Base-by-base conservation (phyloP, 2,329 filamentous ascomycete species). In the Phialemonium atrogriseum region DNA sequence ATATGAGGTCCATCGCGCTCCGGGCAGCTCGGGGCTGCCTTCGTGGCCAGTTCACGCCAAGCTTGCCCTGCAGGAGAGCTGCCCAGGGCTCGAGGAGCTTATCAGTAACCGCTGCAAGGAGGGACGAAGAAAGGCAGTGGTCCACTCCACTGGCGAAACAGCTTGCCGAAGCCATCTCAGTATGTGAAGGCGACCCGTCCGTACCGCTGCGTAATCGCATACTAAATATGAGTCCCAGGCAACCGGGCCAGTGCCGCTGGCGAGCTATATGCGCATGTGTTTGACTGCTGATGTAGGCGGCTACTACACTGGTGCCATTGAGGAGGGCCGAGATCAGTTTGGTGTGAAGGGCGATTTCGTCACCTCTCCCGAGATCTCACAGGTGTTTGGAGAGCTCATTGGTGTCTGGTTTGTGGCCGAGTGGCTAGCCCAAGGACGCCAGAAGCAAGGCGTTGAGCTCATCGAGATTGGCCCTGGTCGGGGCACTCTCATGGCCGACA, bases 211-310 rank as follows among this genome's bases (percentile, higher is more conserved):
- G 2, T 11, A 27, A 20, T 14, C 14, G n/a, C 27, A n/a, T 16
- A 10, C 24, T 21, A 4, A 16, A 22, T 18, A 22, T 13, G 11
- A 15, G 17, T 17, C 10, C 9, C 24, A 67, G 62, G 59, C 81
- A 24, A 96, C 91, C 9, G 91, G 91, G 0, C 89, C 91, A 4
- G 78, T 96, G 17, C 85, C 91, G 1, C 73, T 98, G 38, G 88
- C 91, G 5, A 81, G 86, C 32, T 98, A 88, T 57, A 98, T 98
- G 91, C 88, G 91, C 53, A 94, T 96, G 80, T 95, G 89, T 55
- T 74, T 98, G 41, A 98, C 91, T 1, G 84, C 84, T 9, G 84
- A 91, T 39, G 62, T 86, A 23, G 87, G 86, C 36, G 91, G 91
- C 33, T 98, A 98, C 63, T 98, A 98, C 60, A 96, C 87, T 1